Conservation (phyloP, 805 yeast species). For the Lipomyces japonicus region DNA sequence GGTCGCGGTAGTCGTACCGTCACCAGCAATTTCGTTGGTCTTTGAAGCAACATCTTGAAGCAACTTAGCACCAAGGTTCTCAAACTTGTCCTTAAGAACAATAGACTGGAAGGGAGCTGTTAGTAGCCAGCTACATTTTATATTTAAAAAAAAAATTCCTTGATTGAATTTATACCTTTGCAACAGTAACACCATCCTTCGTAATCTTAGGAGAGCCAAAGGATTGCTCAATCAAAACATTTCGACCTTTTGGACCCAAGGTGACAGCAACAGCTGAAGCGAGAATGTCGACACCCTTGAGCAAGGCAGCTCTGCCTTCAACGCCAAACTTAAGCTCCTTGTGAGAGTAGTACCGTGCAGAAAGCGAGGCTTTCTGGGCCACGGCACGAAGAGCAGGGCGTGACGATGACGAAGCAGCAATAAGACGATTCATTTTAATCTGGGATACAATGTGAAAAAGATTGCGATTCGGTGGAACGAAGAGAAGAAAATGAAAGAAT, state of each 20-base stretch:
- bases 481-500: neutral
- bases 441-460: neutral
- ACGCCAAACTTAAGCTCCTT: slow-evolving; percentile 96
- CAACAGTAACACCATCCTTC: slow-evolving; percentile 98
- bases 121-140: neutral
- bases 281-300: slow-evolving; percentile 89
- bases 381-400: slow-evolving; percentile 8
- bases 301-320: slow-evolving; percentile 91
- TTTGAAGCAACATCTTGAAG: slow-evolving; percentile 95
- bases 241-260: slow-evolving; percentile 96
- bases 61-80: slow-evolving; percentile 86
- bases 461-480: neutral
- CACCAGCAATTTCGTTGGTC: slow-evolving; percentile 97
- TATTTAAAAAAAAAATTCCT: neutral
- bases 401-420: slow-evolving; percentile 11
- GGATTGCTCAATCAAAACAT: slow-evolving; percentile 92
- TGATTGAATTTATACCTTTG: slow-evolving; percentile 43
- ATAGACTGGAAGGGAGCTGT: slow-evolving; percentile 36
- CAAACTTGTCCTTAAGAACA: slow-evolving; percentile 80
- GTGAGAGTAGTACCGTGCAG: slow-evolving; percentile 43
- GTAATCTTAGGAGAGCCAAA: slow-evolving; percentile 98
- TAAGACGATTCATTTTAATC: slow-evolving; percentile 21
- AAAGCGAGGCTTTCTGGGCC: neutral
- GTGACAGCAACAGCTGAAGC: slow-evolving; percentile 97
- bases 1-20: slow-evolving; percentile 97